Conservation (phyloP, 2,329 filamentous ascomycete species). For the Boeremia exigua region DNA sequence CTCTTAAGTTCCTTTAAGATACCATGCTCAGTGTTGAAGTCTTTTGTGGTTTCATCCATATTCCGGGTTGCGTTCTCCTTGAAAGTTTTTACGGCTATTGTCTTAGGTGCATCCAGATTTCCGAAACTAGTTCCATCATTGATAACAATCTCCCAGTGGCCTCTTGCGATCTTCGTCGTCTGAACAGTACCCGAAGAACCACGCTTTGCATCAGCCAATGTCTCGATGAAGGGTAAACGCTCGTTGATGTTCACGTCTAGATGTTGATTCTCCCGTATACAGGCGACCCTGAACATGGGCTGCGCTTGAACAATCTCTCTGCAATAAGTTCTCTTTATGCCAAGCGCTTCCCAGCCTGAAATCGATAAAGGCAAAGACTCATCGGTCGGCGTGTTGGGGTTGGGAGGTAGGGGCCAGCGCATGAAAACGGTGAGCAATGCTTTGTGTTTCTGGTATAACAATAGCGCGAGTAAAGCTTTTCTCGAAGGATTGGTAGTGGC, state of each 20-base stretch:
- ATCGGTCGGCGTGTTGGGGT: not conserved
- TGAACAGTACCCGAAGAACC: conserved; percentile 3
- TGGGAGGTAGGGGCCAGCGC: not conserved
- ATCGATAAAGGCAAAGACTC: not conserved
- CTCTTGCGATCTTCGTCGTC: not conserved
- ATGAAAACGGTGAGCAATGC: not conserved
- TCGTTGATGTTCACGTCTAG: not conserved
- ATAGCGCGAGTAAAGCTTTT: not conserved
- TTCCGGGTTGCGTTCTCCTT: not conserved
- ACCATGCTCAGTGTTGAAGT: not conserved
- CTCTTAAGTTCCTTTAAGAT: not conserved
- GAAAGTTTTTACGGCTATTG: not conserved
- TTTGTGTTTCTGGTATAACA: not conserved
- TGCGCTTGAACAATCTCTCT: not conserved
- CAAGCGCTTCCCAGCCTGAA: no score
- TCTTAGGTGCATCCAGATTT: not conserved
- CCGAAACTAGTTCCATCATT: not conserved
- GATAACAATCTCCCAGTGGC: not conserved
- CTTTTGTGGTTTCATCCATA: not conserved
- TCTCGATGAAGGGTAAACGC: not conserved
- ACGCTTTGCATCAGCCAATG: not conserved
- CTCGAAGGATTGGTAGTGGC: not conserved
- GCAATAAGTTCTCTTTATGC: not conserved
- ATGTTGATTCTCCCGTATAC: not conserved
- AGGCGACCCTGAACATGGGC: not conserved